Evolutionary conservation across 768 basidiomycete species (phyloP), one percentile per base, ranked within the genome.

Genomic region (Mycena leptocephala): DNA sequence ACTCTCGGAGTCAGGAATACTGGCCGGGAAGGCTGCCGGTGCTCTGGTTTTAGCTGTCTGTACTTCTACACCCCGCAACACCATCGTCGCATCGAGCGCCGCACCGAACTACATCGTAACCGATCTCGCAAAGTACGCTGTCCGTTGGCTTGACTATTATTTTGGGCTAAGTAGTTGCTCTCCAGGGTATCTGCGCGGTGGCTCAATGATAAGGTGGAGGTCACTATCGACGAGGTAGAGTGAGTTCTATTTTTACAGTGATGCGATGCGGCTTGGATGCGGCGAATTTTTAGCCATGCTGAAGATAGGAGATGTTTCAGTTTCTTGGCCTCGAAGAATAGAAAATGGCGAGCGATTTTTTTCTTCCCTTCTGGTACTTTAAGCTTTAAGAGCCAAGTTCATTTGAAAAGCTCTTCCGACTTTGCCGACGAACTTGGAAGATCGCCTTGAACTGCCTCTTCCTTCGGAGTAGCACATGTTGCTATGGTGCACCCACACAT

Each of bases 21-120:
- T 37, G 48, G 69, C 77, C 62, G 77, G 77, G 4, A 75, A 61
- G 35, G 93, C 94, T 9, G 94, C 96, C 22, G 95, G 96, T 14
- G 89, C 94, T 62, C 88, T 84, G 59, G 95, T 94, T 0, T 88
- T 98, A 18, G 97, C 94, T 1, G 95, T 97, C 1, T 95, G 95
- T 81, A 97, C 97, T 37, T 95, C 94, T 7, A 95, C 96, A 68
- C 80, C 89, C 30, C 86, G 91, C 22, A 89, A 90, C 51, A 82
- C 82, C 39, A 87, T 97, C 62, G 73, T 89, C 20, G 85, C 87
- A 64, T 87, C 90, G 48, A 90, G 88, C 14, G 89, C 92, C 63
- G 82, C 87, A 26, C 90, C 93, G 3, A 91, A 95, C 79, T 94
- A 89, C 80, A 90, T 96, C 56, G 92, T 95, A 18, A 82, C 87